Evolutionary conservation across 805 yeast genomes (phyloP).

Genomic region (Kodamaea hsintzibuensis): DNA sequence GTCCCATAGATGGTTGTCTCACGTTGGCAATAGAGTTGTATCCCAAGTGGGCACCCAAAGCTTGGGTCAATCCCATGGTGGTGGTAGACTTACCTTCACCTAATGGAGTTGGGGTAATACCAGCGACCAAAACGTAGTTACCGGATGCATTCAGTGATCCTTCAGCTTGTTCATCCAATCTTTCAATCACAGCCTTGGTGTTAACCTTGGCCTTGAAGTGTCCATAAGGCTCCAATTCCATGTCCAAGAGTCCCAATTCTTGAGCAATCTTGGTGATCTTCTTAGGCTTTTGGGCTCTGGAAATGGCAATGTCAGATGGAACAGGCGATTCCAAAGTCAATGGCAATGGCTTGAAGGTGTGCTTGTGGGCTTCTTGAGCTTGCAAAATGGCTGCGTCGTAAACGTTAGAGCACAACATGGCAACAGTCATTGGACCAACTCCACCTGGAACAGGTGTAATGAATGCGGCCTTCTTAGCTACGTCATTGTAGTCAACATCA

Average conservation of each 20-base stretch:
- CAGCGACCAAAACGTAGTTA: constrained; percentile 88
- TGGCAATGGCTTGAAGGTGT: constrained; percentile 56
- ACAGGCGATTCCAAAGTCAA: constrained; percentile 59
- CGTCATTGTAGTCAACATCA: constrained; percentile 82
- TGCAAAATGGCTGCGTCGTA: constrained; percentile 72
- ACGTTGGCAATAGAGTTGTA: constrained; percentile 89
- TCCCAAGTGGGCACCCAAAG: constrained; percentile 86
- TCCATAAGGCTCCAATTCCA: constrained; percentile 87
- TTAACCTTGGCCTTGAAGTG: constrained; percentile 86
- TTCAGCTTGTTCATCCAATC: constrained; percentile 66
- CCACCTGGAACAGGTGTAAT: constrained; percentile 99
- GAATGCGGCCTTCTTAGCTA: constrained; percentile 59
- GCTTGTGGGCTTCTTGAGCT: constrained; percentile 47
- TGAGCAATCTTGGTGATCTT: constrained; percentile 70
- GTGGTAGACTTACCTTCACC: constrained; percentile 99
- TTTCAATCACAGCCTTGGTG: constrained; percentile 35
- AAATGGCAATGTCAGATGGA: constrained; percentile 88
- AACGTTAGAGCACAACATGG: constrained; percentile 88
- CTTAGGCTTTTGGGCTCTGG: constrained; percentile 87
- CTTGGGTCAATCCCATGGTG: constrained; percentile 95
- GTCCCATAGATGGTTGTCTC: constrained; percentile 98
- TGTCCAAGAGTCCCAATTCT: constrained; percentile 76
- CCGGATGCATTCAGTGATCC: constrained; percentile 67
- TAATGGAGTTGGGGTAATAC: constrained; percentile 96
- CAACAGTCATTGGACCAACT: constrained; percentile 99